Evolutionary conservation across 139 green algal genomes (phyloP), one percentile per base, ranked within the genome.

Genomic region (Raphidocelis subcapitata): DNA sequence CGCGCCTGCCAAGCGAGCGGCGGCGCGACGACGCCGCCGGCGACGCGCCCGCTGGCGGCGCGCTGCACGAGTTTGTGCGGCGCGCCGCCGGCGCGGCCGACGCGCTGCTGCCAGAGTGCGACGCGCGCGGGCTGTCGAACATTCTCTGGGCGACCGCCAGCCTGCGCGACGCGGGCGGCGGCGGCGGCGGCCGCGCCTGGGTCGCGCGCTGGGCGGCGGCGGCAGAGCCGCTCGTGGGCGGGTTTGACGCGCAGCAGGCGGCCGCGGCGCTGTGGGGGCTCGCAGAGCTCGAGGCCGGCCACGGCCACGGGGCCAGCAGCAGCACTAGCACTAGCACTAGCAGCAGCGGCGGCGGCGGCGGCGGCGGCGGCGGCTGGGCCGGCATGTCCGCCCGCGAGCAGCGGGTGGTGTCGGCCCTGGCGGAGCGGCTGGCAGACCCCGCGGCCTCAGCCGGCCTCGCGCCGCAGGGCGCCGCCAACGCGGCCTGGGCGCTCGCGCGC

Each of bases 241-340:
- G 36, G 52, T 78, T 54, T 49, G 63, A 78, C 37, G 63, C 72
- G 28, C 72, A 78, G 72, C 62, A 72, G 72, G 62, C 72, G 36
- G 65, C 72, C 5, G 71, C 62, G 16, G 49, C 29, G 2, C 28
- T 66, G 23, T 78, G 72, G 72, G 72, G 16, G 4, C 37, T 72
- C 35, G 60, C 62, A 26, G 47, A 67, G 54, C 37, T 78, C 49
- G 47, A 66, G 63, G 51, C 24, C 2, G 61, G 70, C 31, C 41
- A 46, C 62, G 47, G 47, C 29, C 33, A 49, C 4, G 32, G 12
- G 24, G 15, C 14, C n/a, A 14, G n/a, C 23, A 24, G 57, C 57
- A 44, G 24, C 57, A 24, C 28, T 33, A 20, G 36, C 49, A 63
- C 46, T 47, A 73, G 46, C 28, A 51, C 29, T 63, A 29, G 35